Percentiles rank a stretch among this genome's conserved stretches.
phyloP scores from a whole-genome alignment of 2,329 filamentous ascomycete genomes.

The Daldinia eschscholtzii region DNA sequence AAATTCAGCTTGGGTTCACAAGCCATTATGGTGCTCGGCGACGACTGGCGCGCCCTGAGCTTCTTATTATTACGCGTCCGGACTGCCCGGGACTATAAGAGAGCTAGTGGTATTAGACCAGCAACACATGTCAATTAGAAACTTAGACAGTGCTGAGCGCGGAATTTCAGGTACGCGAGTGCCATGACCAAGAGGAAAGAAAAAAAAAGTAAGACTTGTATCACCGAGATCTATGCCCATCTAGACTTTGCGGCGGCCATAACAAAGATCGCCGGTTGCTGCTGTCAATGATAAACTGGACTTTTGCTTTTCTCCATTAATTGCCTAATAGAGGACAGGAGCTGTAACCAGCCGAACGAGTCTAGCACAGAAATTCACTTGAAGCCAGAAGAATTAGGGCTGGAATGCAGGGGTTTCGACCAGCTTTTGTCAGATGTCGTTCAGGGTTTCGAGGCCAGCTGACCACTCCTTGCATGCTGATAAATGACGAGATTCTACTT shows the following conservation, averaged over 20 bases:
- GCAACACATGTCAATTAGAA: conserved; percentile 30
- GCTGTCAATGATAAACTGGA: conserved; percentile 33
- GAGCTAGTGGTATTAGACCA: conserved; percentile 27
- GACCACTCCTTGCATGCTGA: conserved; percentile 46
- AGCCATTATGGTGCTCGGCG: conserved; percentile 12
- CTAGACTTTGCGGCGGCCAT: conserved; percentile 31
- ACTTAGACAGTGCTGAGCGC: conserved; percentile 18
- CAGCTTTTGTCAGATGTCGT: conserved; percentile 42
- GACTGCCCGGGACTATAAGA: conserved; percentile 27
- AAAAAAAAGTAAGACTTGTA: conserved; percentile 9
- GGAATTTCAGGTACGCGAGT: conserved; percentile 28
- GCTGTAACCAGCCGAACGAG: conserved; percentile 36
- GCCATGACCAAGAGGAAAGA: conserved; percentile 33
- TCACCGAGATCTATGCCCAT: conserved; percentile 22
- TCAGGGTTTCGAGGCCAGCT: conserved; percentile 46
- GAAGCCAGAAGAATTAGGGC: conserved; percentile 43
- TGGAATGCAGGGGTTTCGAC: conserved; percentile 44
- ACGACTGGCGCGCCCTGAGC: conserved; percentile 16
- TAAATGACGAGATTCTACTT: conserved; percentile 35
- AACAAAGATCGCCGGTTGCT: conserved; percentile 34
- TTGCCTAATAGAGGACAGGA: conserved; percentile 37
- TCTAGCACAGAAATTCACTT: conserved; percentile 33
- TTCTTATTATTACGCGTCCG: conserved; percentile 34
- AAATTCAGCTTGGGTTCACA: conserved; percentile 27
- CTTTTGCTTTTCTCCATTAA: conserved; percentile 37